Conservation (phyloP, 2,329 filamentous ascomycete species). For the Rasamsonia emersonii region DNA sequence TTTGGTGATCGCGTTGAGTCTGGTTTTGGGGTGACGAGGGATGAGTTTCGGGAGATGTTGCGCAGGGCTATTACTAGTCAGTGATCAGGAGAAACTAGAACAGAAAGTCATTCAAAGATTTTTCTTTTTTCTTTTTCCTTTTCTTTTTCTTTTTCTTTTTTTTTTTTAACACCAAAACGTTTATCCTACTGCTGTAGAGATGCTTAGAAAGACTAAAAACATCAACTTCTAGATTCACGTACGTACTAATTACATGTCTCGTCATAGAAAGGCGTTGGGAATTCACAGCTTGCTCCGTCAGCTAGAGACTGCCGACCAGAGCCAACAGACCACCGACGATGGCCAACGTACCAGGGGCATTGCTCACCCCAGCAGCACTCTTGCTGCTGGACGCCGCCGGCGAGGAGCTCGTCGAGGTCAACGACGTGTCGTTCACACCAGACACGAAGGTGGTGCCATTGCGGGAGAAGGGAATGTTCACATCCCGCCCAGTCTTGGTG, state of each 20-base stretch:
- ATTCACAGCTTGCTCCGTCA: too few species aligned
- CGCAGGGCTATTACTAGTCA: neutral
- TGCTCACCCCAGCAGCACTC: conserved; percentile 8
- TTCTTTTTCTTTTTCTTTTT: too few species aligned
- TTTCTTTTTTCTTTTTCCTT: too few species aligned
- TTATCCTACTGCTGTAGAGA: too few species aligned
- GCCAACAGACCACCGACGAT: neutral
- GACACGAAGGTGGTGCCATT: conserved; percentile 9
- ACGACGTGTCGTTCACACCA: conserved; percentile 8
- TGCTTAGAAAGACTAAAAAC: too few species aligned
- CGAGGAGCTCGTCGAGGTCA: conserved; percentile 8
- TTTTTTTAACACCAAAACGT: too few species aligned
- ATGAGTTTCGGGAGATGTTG: too few species aligned
- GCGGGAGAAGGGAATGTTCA: conserved; percentile 14
- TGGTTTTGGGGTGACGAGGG: neutral
- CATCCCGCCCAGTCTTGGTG: conserved; percentile 16
- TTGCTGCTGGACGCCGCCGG: conserved; percentile 9
- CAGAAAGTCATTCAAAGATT: too few species aligned
- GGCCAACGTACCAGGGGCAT: neutral
- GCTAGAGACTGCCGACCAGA: too few species aligned
- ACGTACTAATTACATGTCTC: too few species aligned
- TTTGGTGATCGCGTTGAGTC: neutral
- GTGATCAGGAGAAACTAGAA: neutral
- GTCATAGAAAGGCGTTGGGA: too few species aligned
- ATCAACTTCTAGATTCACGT: too few species aligned